Conservation (phyloP, 108 stramenopile genomes). For the Skeletonema menzelii region DNA sequence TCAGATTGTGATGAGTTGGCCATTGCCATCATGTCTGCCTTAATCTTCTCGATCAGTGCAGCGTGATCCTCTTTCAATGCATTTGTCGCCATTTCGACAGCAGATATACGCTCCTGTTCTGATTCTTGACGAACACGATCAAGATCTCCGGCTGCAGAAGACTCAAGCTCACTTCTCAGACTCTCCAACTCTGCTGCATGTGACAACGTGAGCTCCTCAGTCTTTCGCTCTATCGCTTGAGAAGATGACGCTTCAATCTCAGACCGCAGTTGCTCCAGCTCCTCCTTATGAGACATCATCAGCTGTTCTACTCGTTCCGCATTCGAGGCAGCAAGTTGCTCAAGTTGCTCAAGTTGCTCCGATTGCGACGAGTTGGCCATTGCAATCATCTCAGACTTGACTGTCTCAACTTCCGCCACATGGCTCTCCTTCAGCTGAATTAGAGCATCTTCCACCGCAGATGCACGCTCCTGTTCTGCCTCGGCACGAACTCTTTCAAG, state of each 20-base stretch:
- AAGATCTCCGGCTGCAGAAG: not conserved
- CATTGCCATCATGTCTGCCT: constrained; percentile 1
- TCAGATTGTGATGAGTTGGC: constrained; percentile 7
- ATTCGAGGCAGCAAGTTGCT: not conserved
- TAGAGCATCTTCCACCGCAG: not conserved
- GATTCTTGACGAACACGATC: constrained; percentile 6
- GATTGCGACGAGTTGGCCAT: constrained; percentile 6
- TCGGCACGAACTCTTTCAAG: constrained; percentile 21
- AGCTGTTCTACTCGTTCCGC: not conserved
- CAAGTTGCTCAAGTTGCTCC: constrained; percentile 7
- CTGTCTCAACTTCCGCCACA: constrained; percentile 9
- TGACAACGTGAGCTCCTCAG: constrained; percentile 10
- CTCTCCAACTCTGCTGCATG: constrained; percentile 35
- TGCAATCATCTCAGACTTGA: constrained; percentile 5
- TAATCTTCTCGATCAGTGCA: constrained; percentile 8
- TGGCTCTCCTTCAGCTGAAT: constrained; percentile 15
- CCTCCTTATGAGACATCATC: not conserved
- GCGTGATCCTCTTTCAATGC: not conserved
- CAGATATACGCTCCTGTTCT: constrained; percentile 5
- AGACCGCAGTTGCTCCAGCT: constrained; percentile 1
- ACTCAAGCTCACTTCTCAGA: constrained; percentile 5
- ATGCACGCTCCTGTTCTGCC: constrained; percentile 10
- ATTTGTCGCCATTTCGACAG: constrained; percentile 2
- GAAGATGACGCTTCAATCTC: constrained; percentile 1
- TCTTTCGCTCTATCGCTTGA: constrained; percentile 15